Evolutionary conservation across 305 asterid genomes (phyloP).

Genomic region (Fraxinus baroniana): DNA sequence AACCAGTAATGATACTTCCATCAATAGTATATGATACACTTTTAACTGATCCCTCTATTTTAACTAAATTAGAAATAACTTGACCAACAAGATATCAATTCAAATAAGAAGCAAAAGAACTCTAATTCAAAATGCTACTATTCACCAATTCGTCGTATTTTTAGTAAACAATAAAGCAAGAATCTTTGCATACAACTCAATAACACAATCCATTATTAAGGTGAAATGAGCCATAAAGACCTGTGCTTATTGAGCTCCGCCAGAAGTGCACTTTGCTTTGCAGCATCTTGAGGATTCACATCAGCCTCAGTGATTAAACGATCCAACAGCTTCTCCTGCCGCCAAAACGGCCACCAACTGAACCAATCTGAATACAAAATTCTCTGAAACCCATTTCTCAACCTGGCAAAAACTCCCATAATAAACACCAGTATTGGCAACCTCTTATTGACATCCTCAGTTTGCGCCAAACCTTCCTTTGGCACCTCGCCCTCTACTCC

Average conservation of each 20-base stretch:
- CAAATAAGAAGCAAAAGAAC: slow-evolving; percentile 10
- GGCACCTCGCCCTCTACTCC: slow-evolving; percentile 34
- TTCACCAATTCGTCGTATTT: background rate
- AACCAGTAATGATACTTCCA: background rate
- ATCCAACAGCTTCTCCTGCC: slow-evolving; percentile 73
- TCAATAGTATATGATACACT: background rate
- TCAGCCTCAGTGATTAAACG: slow-evolving; percentile 78
- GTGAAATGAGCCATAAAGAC: slow-evolving; percentile 29
- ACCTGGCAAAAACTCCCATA: slow-evolving; percentile 52
- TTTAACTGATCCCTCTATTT: background rate
- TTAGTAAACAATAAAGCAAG: slow-evolving; percentile 12
- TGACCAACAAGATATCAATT: slow-evolving; percentile 8
- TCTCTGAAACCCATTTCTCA: slow-evolving; percentile 53
- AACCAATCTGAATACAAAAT: slow-evolving; percentile 60
- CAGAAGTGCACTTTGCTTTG: slow-evolving; percentile 68
- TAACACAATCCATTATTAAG: background rate
- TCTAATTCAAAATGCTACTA: background rate
- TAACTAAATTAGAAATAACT: background rate
- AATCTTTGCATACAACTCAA: background rate
- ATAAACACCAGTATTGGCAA: slow-evolving; percentile 62
- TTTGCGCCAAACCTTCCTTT: slow-evolving; percentile 21
- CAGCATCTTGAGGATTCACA: slow-evolving; percentile 73
- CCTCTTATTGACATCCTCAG: slow-evolving; percentile 40
- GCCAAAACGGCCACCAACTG: slow-evolving; percentile 88
- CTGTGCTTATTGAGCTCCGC: slow-evolving; percentile 90